Percentiles rank a stretch among this genome's conserved stretches.
phyloP scores from a whole-genome alignment of 2,329 filamentous ascomycete genomes.

The Ophiostoma piceae region DNA sequence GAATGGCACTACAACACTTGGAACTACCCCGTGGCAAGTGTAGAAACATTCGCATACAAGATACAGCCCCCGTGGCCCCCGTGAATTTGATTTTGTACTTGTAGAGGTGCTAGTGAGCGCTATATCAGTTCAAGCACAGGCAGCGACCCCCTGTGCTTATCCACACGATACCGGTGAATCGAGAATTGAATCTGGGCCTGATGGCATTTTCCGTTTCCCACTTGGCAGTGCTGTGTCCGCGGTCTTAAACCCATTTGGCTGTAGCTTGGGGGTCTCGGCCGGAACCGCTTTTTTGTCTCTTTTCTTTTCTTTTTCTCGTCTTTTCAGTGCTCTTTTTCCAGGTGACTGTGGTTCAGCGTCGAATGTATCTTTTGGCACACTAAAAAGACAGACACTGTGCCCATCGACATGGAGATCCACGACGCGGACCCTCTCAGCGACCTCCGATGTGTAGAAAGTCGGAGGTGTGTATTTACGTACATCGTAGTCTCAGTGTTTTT shows the following conservation, averaged over 20 bases:
- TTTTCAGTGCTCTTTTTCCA: neutral
- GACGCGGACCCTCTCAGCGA: slow-evolving; percentile 6
- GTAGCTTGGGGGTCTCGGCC: neutral
- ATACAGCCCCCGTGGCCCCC: neutral
- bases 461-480: neutral
- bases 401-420: slow-evolving; percentile 6
- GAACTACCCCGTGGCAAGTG: slow-evolving; percentile 2
- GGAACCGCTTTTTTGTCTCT: neutral
- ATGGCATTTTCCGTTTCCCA: neutral
- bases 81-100: neutral
- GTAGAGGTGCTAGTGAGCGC: neutral
- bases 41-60: neutral
- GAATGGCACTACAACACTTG: neutral
- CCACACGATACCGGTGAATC: neutral
- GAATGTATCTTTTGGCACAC: neutral
- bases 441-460: neutral
- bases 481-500: neutral
- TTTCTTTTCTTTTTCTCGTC: no score
- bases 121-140: neutral
- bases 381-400: slow-evolving; percentile 3
- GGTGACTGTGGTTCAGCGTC: neutral
- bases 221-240: neutral
- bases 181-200: neutral
- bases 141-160: neutral
- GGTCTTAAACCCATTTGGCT: neutral